Conservation (phyloP, 106 monocot species). For the Gastrodia elata region DNA sequence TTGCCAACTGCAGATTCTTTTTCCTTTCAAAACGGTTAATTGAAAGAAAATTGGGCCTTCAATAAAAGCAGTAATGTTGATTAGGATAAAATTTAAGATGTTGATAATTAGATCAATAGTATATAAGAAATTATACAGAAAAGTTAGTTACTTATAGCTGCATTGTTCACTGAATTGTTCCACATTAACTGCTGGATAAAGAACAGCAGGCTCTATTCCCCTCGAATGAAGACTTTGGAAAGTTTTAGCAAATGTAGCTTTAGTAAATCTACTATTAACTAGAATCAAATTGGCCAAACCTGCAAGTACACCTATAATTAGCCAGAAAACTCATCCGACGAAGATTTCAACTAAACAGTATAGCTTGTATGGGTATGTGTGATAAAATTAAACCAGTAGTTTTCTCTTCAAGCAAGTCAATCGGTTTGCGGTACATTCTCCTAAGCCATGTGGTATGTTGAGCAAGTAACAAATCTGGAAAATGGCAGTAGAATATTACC, state of each 20-base stretch:
- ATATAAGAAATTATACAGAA: conserved; percentile 27
- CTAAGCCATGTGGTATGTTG: conserved; percentile 68
- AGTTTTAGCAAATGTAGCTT: conserved; percentile 70
- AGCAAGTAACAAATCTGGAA: conserved; percentile 90
- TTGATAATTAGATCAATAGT: conserved; percentile 2
- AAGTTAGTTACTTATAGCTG: conserved; percentile 66
- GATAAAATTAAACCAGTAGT: conserved; percentile 65
- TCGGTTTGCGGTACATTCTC: conserved; percentile 74
- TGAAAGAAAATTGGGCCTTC: conserved; percentile 88
- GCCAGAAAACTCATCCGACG: background rate
- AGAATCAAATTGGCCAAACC: conserved; percentile 86
- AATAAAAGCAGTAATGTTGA: conserved; percentile 8
- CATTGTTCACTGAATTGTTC: conserved; percentile 55
- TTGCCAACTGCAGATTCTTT: conserved; percentile 90
- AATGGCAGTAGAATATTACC: conserved; percentile 97
- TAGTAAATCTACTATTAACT: conserved; percentile 93
- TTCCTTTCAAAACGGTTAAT: conserved; percentile 98
- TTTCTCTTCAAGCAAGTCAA: conserved; percentile 84
- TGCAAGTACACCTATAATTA: conserved; percentile 23
- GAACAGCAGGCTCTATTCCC: conserved; percentile 56
- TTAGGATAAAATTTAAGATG: background rate
- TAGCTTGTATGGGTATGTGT: background rate
- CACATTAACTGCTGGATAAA: conserved; percentile 88
- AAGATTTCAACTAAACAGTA: conserved; percentile 5
- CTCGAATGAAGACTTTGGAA: conserved; percentile 49